These are phyloP conservation scores for Raphanus raphanistrum DNA, from an alignment of 345 rosid species.

Conservation along the genomic window DNA sequence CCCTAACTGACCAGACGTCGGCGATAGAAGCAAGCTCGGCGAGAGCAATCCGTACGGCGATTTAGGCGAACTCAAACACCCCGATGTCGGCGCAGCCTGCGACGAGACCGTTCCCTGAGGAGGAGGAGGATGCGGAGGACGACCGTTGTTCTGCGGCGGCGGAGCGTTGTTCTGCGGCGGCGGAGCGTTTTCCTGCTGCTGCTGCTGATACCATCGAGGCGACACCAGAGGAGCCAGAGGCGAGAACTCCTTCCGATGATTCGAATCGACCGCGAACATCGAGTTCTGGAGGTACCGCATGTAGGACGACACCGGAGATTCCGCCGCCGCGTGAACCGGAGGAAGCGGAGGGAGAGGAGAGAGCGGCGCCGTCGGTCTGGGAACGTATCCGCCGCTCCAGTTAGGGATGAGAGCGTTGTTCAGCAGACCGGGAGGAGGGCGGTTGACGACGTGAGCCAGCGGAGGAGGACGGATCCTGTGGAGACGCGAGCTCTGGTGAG, in stretches of 20 bases:
- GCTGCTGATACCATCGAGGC: slow-evolving; percentile 62
- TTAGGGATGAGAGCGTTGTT: background rate
- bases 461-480: slow-evolving; percentile 98
- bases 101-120: slow-evolving; percentile 21
- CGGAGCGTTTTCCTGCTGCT: slow-evolving; percentile 32
- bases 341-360: slow-evolving; percentile 74
- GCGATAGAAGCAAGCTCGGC: slow-evolving; percentile 63
- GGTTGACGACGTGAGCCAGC: slow-evolving; percentile 62
- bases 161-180: slow-evolving; percentile 32
- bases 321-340: slow-evolving; percentile 65
- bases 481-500: slow-evolving; percentile 71
- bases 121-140: slow-evolving; percentile 14
- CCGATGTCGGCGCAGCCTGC: slow-evolving; percentile 41
- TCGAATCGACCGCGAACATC: slow-evolving; percentile 47
- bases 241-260: slow-evolving; percentile 44
- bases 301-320: slow-evolving; percentile 72
- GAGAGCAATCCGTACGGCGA: slow-evolving; percentile 65
- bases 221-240: slow-evolving; percentile 66
- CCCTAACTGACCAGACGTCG: slow-evolving; percentile 57
- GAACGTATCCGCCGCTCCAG: slow-evolving; percentile 36
- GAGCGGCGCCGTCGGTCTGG: slow-evolving; percentile 48
- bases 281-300: slow-evolving; percentile 75
- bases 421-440: slow-evolving; percentile 48
- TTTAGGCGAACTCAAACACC: slow-evolving; percentile 80
- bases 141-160: slow-evolving; percentile 29